Conservation (phyloP, 1,284 basidiomycete species). For the Moniliophthora roreri region DNA sequence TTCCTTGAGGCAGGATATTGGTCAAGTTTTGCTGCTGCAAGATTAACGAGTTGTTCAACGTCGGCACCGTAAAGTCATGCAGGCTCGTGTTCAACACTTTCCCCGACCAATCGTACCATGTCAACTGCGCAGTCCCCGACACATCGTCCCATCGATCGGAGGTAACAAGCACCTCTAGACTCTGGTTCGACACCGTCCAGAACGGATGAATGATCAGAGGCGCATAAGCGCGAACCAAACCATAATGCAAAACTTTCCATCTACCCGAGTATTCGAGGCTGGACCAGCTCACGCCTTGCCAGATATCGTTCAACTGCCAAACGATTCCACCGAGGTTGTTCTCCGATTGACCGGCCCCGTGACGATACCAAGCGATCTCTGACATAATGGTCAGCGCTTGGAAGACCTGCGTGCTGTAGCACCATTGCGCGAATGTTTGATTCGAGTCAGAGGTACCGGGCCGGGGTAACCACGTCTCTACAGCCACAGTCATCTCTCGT, state of each 20-base stretch:
- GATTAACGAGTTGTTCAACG: slow-evolving; percentile 51
- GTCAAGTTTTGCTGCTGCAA: slow-evolving; percentile 38
- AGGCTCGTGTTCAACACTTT: slow-evolving; percentile 36
- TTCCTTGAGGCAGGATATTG: slow-evolving; percentile 44
- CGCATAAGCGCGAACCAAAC: slow-evolving; percentile 43
- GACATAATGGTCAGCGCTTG: slow-evolving; percentile 57
- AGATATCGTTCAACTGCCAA: slow-evolving; percentile 70
- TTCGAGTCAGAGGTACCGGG: slow-evolving; percentile 49
- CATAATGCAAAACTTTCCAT: slow-evolving; percentile 65
- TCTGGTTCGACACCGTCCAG: slow-evolving; percentile 49
- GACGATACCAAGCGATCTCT: slow-evolving; percentile 61
- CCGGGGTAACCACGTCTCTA: slow-evolving; percentile 53
- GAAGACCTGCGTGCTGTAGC: slow-evolving; percentile 60
- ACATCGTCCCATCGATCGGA: slow-evolving; percentile 54
- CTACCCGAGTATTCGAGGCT: slow-evolving; percentile 60
- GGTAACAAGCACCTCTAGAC: slow-evolving; percentile 48
- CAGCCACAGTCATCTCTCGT: slow-evolving; percentile 50
- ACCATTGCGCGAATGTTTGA: slow-evolving; percentile 63
- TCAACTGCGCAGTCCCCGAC: slow-evolving; percentile 46
- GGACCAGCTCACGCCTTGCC: slow-evolving; percentile 64
- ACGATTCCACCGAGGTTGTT: slow-evolving; percentile 62
- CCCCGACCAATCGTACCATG: slow-evolving; percentile 61
- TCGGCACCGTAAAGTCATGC: slow-evolving; percentile 42
- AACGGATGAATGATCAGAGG: slow-evolving; percentile 55
- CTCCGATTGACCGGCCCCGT: slow-evolving; percentile 53